Conservation (phyloP, 257 asterid genomes). For the Leonotis leonurus region DNA sequence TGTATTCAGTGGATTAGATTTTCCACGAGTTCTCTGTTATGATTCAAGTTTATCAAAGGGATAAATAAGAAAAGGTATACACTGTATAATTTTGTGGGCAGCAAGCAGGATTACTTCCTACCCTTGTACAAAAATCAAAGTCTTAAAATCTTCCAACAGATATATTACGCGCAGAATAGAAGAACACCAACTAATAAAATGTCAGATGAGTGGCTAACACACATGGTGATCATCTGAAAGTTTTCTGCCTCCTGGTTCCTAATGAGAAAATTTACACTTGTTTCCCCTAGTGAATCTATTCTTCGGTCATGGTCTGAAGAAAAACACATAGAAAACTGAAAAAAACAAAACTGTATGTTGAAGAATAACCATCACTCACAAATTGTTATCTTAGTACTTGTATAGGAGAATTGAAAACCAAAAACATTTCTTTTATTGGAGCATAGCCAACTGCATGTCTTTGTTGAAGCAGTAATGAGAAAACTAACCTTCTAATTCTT, state of each 20-base stretch:
- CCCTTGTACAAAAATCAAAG: no score
- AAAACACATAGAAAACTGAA: no score
- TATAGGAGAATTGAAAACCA: not conserved
- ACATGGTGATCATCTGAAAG: no score
- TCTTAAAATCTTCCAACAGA: no score
- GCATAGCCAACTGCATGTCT: not conserved
- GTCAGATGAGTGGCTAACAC: not conserved
- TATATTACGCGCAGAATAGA: no score
- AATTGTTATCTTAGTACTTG: not conserved
- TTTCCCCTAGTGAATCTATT: not conserved
- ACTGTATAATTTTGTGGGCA: no score
- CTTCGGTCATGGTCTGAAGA: not conserved
- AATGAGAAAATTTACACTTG: not conserved
- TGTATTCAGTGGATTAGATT: not conserved
- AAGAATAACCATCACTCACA: not conserved
- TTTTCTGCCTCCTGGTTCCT: not conserved
- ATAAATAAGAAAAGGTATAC: no score
- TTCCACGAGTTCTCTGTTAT: no score
- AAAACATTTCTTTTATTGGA: not conserved
- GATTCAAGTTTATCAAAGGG: no score
- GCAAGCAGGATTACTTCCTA: no score
- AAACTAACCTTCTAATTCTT: slow-evolving; percentile 54
- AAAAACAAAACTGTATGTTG: not conserved
- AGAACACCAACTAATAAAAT: no score
- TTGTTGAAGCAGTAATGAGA: not conserved